Evolutionary conservation across 2,329 filamentous ascomycete species (phyloP), one percentile per base, ranked within the genome.

Genomic region (Fusarium denticulatum): DNA sequence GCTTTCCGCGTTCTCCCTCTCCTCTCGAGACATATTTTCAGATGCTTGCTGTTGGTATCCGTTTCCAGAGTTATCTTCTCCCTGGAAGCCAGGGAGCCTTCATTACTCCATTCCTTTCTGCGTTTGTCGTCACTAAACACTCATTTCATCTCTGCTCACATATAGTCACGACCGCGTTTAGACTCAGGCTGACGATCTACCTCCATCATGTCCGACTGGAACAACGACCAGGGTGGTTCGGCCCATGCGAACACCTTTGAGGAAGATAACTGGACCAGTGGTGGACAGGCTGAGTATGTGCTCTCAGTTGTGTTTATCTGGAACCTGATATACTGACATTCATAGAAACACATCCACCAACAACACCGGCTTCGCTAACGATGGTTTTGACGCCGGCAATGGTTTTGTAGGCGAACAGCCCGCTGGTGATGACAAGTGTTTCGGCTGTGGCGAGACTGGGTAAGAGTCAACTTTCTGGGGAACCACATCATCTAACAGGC

Each of bases 361-460:
- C 36, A 39, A 53, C 28, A 49, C 60, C 16, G 50, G 56, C 26
- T 66, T 62, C 16, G 56, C 36, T 11, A 45, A 28, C 28, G 28
- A 53, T 30, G 58, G 52, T 14, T 67, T 71, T 49, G 64, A 65
- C 26, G 36, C 50, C 32, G 53, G 30, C n/a, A 59, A 63, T 14
- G 57, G 43, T n/a, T 37, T 46, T 14, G 47, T 18, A 26, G 36
- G 66, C 40, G 66, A 46, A 14, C 69, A 72, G 18, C 58, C 60
- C 30, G 39, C 63, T 11, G 57, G 46, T 16, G 37, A 58, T 20
- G 62, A 71, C 22, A 67, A 82, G 52, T 83, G 82, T 67, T 82
- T 82, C 62, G 78, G 79, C 32, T 84, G 83, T 46, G 81, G 81
- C n/a, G 78, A 84, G 59, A 46, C 75, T 50, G 81, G 82, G 82